Conservation (phyloP, 2,329 filamentous ascomycete species). For the Colletotrichum incanum region DNA sequence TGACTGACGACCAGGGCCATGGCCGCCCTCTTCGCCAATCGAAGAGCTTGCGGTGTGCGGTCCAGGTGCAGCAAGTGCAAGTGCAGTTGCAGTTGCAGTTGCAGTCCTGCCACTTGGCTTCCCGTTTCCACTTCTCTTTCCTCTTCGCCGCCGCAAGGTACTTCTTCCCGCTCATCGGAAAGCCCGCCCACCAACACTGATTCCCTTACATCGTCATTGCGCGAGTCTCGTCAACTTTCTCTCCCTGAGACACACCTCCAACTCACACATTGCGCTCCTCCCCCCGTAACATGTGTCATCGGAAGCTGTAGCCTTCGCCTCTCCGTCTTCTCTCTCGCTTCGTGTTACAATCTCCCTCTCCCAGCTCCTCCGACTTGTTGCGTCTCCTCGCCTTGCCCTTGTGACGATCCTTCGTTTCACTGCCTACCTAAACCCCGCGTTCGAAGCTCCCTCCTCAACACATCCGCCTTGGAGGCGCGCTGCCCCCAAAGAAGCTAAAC, state of each 20-base stretch:
- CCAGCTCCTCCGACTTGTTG: neutral
- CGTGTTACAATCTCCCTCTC: neutral
- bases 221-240: constrained; percentile 8
- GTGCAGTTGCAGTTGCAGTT: neutral
- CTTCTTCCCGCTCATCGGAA: constrained; percentile 6
- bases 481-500: constrained; percentile 38
- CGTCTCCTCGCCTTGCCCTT: constrained; percentile 23
- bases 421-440: constrained; percentile 35
- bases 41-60: constrained; percentile 34
- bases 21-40: constrained; percentile 21
- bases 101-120: constrained; percentile 28
- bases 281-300: constrained; percentile 38
- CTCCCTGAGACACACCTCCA: constrained; percentile 37
- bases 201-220: constrained; percentile 42
- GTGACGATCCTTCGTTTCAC: constrained; percentile 38
- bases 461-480: constrained; percentile 33
- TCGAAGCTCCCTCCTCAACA: constrained; percentile 36
- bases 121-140: constrained; percentile 21
- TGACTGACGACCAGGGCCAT: constrained; percentile 33
- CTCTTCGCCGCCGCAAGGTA: constrained; percentile 21
- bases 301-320: constrained; percentile 25
- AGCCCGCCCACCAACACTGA: constrained; percentile 24
- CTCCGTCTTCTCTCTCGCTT: constrained; percentile 12
- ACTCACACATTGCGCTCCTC: constrained; percentile 9
- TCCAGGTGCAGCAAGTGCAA: neutral